A percentile compares a stretch with the other conserved stretches of the same genome.
phyloP scores from a whole-genome alignment of 208 protist species.

The Acanthamoeba royreba region DNA sequence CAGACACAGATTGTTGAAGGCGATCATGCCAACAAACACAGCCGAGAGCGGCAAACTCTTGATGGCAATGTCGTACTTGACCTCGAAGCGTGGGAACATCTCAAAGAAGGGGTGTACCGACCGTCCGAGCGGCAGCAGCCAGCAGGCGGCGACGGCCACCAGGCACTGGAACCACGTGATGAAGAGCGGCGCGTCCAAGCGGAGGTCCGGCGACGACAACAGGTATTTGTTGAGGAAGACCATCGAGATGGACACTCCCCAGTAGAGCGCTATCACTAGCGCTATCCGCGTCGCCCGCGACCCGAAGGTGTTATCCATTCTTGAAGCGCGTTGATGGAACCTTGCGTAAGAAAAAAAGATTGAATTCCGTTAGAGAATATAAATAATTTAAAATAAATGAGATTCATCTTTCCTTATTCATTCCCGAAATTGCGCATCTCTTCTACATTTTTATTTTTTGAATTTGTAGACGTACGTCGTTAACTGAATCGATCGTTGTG shows the following conservation, averaged over 20 bases:
- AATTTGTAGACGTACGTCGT: background rate
- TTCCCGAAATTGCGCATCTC: no score
- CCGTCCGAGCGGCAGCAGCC: background rate
- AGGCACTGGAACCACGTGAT: conserved; percentile 53
- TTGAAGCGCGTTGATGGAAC: no score
- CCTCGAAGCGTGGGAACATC: conserved; percentile 56
- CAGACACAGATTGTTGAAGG: conserved; percentile 84
- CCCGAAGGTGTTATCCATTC: no score
- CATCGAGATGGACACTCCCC: conserved; percentile 47
- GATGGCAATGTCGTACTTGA: conserved; percentile 50
- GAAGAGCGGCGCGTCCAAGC: conserved; percentile 2
- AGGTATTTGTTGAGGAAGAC: conserved; percentile 72
- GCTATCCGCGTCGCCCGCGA: background rate
- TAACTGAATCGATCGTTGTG: no score
- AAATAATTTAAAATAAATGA: no score
- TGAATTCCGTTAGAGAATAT: no score
- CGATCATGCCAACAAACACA: conserved; percentile 77
- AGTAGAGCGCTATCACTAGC: conserved; percentile 53
- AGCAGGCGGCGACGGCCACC: background rate
- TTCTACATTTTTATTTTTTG: background rate
- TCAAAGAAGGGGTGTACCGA: background rate
- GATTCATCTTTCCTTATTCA: no score
- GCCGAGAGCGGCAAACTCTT: conserved; percentile 71
- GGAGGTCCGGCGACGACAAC: background rate
- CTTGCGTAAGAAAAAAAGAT: no score